Base-by-base conservation (phyloP, 495 filamentous ascomycete genomes). In the Aspergillus bridgeri region DNA sequence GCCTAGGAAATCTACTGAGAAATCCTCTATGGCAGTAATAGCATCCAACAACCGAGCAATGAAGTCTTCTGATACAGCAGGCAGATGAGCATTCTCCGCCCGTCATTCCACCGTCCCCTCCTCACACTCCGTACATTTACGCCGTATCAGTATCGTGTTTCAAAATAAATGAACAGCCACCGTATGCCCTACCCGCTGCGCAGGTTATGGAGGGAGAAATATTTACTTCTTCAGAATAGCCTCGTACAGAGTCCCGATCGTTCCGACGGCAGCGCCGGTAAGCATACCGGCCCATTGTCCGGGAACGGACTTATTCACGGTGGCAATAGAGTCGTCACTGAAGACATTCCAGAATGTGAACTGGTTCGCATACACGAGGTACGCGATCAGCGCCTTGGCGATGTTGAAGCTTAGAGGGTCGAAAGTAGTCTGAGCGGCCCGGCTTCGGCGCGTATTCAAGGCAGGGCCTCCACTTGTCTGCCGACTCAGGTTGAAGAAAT, bases 321-420 rank as follows among this genome's bases (percentile, higher is more conserved):
- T 79, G 6, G 72, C 73, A 6, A 92, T 79, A 6, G 83, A 78
- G 17, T 75, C 75, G 5, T 76, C 68, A 59, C 80, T 78, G 51
- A 88, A 81, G 27, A 85, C 61, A 17, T 85, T 86, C 61, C 82
- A 81, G 61, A 89, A 87, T 19, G 79, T 82, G 57, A 85, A 83
- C n/a, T 80, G 81, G 57, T 86, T 82, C 20, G 79, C 83, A 63
- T 92, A 96, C 8, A 96, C 86, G 5, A 91, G 74, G 67, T 88
- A 95, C 8, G 89, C 84, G 44, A 90, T 66, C 56, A 96, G 59
- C 0, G 86, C 92, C 78, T 95, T 96, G 63, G 83, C 84, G 52
- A 96, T 84, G 72, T 91, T 94, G 71, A 93, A 98, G 54, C 85
- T 87, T 58, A 97, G 73, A 20, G 92, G 92, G 68, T 98, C 94